Evolutionary conservation across 371 early-diverging fungal species (phyloP).

Genomic region (Choanephora cucurbitarum): DNA sequence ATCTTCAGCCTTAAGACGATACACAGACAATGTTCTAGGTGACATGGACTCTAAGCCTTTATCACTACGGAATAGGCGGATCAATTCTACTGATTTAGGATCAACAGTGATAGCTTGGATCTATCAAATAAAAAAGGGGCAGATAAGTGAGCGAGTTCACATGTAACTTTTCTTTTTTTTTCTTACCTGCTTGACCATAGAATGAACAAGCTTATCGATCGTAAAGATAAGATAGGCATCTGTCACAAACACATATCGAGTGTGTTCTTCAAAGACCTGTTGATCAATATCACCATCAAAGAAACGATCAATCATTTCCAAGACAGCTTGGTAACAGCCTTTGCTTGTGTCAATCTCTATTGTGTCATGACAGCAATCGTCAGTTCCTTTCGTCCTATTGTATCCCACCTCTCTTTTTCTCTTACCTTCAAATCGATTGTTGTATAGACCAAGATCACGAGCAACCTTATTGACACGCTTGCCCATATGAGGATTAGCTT

Average conservation of each 20-base stretch:
- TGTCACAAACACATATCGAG: constrained; percentile 84
- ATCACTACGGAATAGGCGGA: constrained; percentile 43
- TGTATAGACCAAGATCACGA: constrained; percentile 76
- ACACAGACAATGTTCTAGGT: constrained; percentile 53
- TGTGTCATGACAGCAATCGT: neutral
- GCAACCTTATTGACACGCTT: constrained; percentile 78
- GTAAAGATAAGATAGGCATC: constrained; percentile 87
- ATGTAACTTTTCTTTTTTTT: no score
- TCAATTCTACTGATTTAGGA: constrained; percentile 45
- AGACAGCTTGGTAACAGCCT: constrained; percentile 75
- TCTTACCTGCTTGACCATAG: constrained; percentile 80
- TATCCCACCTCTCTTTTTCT: no score
- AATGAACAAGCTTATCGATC: constrained; percentile 81
- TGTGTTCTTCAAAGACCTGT: constrained; percentile 88
- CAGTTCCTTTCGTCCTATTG: neutral
- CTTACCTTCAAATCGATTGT: constrained; percentile 55
- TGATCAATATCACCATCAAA: constrained; percentile 85
- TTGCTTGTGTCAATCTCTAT: constrained; percentile 51
- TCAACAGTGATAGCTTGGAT: constrained; percentile 48
- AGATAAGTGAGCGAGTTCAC: no score
- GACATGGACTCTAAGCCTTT: constrained; percentile 33
- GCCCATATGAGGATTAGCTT: constrained; percentile 56
- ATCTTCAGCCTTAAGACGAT: constrained; percentile 82
- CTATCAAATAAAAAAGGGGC: no score
- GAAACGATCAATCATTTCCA: constrained; percentile 77